These are phyloP conservation scores for Beauveria caledonica DNA, from an alignment of 2,329 filamentous ascomycete species.

Conservation along the genomic window DNA sequence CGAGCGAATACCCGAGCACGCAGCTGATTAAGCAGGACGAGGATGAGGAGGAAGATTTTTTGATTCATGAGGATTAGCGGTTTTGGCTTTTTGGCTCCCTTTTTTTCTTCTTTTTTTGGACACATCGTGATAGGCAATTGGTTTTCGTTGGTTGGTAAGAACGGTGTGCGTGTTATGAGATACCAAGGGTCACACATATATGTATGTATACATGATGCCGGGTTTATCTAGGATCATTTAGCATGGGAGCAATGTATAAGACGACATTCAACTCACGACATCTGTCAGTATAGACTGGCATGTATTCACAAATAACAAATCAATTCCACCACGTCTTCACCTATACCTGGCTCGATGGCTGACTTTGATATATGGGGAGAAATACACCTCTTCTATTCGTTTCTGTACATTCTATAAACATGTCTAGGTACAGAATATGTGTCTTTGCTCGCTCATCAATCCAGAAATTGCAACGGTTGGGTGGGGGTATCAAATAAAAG, in stretches of 20 bases:
- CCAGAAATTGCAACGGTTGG: neutral
- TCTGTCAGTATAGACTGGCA: neutral
- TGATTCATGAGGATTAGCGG: conserved; percentile 33
- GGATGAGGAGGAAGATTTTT: conserved; percentile 21
- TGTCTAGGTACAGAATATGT: neutral
- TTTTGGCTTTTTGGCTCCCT: neutral
- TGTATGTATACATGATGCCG: neutral
- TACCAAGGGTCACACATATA: neutral
- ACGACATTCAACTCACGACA: neutral
- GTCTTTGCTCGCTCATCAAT: neutral
- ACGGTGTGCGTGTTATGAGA: neutral
- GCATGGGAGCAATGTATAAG: neutral
- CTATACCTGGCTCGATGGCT: neutral
- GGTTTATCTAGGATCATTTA: neutral
- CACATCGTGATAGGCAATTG: neutral
- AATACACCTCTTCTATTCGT: neutral
- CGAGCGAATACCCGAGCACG: conserved; percentile 49
- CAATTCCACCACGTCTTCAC: neutral
- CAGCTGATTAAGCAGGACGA: conserved; percentile 33
- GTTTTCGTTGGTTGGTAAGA: neutral
- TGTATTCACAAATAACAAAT: neutral
- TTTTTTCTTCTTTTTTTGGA: neutral
- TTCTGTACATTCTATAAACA: neutral
- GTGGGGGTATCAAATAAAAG: neutral
- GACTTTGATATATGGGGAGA: neutral